Base-by-base conservation (phyloP, 768 basidiomycete genomes). In the Kwoniella europaea region DNA sequence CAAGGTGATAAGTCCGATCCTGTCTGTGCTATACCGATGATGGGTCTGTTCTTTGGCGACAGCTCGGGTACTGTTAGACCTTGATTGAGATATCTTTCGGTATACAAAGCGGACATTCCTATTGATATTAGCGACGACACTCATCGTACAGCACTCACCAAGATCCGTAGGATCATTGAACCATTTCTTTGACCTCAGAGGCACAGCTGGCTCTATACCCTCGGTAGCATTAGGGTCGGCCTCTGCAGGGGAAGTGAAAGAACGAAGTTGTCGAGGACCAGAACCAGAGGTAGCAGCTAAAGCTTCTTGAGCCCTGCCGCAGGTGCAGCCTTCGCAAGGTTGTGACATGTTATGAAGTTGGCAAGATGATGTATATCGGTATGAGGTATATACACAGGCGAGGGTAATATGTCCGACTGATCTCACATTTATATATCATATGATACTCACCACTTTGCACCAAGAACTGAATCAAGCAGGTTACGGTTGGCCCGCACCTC, bases 1-100 rank as follows among this genome's bases (percentile, higher is more conserved):
- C 82, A 83, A 10, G 81, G 82, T 15, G 82, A 73, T 16, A 83
- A 72, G 67, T 83, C 82, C 10, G 80, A 81, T 13, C 80, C 80
- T 22, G 80, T 81, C 64, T 81, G 78, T n/a, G 80, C 80, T 55
- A 81, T 81, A 69, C 80, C 80, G 69, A 81, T 81, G 56, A 81
- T 74, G 13, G 80, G 80, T 54, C 74, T 78, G 27, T 69, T 74
- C 22, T 43, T 63, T 2, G 62, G 68, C 10, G 43, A 54, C 7
- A 66, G 55, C 29, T 70, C 63, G 3, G 70, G 71, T 59, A 78
- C 66, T 24, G 78, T 79, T 27, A 74, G 41, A 20, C 80, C 80
- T 12, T 64, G 64, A 68, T 78, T 81, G 18, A 81, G 72, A 66
- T 78, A 81, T 53, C 80, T 69, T 69, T 81, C 80, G 57, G 71